These are phyloP conservation scores for Poteriospumella lacustris DNA, from an alignment of 108 stramenopile species.

Conservation along the genomic window DNA sequence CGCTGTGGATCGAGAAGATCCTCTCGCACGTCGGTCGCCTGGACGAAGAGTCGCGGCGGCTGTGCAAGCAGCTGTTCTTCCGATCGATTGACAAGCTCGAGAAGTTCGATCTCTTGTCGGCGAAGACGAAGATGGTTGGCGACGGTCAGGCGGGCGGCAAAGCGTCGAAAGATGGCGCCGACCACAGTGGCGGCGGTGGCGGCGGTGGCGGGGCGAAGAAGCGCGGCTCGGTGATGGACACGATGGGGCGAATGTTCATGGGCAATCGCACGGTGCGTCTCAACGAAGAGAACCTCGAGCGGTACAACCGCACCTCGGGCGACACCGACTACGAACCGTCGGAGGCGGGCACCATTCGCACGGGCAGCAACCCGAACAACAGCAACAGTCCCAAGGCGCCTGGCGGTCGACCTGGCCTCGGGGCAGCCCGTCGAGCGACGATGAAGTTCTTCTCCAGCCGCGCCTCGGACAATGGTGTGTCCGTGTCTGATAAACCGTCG, in stretches of 20 bases:
- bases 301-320: no score
- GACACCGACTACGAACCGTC: no score
- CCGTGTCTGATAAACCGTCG: background rate
- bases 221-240: background rate
- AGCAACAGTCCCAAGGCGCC: no score
- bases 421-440: background rate
- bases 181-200: background rate
- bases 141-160: background rate
- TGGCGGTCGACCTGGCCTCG: no score
- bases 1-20: background rate
- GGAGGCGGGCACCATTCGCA: no score
- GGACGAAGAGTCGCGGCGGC: background rate
- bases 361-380: no score
- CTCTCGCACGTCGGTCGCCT: background rate
- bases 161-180: background rate
- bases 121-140: background rate
- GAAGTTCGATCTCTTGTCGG: background rate
- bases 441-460: background rate
- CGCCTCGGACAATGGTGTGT: background rate
- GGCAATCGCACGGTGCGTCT: background rate
- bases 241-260: background rate
- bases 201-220: background rate
- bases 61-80: slow-evolving; percentile 9
- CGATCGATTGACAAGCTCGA: background rate
- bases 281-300: no score